Base-by-base conservation (phyloP, 1,139 yeast species). In the Yamadazyma dendronema region DNA sequence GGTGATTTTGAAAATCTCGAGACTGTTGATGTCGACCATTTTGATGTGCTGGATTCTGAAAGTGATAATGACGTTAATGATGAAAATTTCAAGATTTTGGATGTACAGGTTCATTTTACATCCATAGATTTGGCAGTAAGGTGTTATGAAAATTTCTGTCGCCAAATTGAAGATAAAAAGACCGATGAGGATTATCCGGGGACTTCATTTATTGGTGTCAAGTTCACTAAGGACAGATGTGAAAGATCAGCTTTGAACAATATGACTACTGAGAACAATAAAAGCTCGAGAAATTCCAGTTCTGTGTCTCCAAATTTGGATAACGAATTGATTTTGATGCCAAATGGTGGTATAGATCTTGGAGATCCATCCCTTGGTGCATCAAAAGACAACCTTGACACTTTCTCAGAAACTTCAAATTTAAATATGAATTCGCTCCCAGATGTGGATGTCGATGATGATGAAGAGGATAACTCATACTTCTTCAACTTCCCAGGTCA, bases 101-200 rank as follows among this genome's bases (percentile, higher is more conserved):
- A 37, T 12, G 25, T 40, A 7, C 30, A 34, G 14, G 33, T 65
- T 11, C 75, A 70, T 47, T 71, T 62, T 40, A 61, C 65, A 12
- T 61, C 72, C 2, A 67, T 71, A 16, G 75, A 69, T 41, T 47
- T 70, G 3, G 66, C 72, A 15, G 66, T 71, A 23, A 62, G 58
- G 38, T 49, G 65, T 26, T 67, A 59, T 40, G 77, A 71, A 46
- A 51, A 47, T 41, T 59, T 56, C 40, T 46, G 49, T 25, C 56
- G 57, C 37, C 49, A 57, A 26, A 53, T 64, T 22, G 59, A 31
- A 4, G 19, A 36, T 11, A 26, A 31, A 27, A 29, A 24, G 15
- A 23, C 27, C 25, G 33, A 34, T 17, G 22, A 21, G 9, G 33
- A 28, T 11, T 24, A 31, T 14, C 24, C 19, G 12, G 27, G 17